Percentiles rank a stretch among this genome's conserved stretches.
phyloP scores from a whole-genome alignment of 805 yeast genomes.

The Saccharomycopsis schoenii region DNA sequence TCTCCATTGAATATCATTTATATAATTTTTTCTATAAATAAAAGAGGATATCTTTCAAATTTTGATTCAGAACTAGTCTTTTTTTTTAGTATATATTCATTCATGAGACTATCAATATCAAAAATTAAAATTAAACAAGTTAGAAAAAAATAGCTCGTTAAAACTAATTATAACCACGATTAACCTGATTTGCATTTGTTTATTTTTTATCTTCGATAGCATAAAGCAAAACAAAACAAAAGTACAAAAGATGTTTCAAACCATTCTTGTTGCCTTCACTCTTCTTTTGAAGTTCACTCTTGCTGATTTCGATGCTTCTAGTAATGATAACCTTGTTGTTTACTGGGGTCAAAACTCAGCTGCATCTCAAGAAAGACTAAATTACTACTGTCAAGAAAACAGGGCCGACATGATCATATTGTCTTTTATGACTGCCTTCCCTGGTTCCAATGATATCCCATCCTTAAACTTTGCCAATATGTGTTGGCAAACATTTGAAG shows the following conservation, averaged over 20 bases:
- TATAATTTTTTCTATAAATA: no score
- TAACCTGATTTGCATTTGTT: not conserved
- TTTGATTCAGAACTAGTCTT: not conserved
- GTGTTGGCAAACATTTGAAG: slow-evolving; percentile 19
- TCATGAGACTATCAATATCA: no score
- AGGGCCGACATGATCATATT: slow-evolving; percentile 35
- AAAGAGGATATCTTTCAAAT: no score
- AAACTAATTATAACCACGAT: no score
- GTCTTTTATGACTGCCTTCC: slow-evolving; percentile 31
- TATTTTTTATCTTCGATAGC: not conserved
- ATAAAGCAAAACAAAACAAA: not conserved
- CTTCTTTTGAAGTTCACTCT: not conserved
- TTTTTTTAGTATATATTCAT: no score
- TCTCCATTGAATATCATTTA: no score
- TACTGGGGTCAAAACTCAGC: slow-evolving; percentile 68
- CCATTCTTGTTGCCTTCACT: slow-evolving; percentile 13
- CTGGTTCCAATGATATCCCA: slow-evolving; percentile 23
- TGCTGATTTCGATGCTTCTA: slow-evolving; percentile 23
- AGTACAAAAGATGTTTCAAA: slow-evolving; percentile 10
- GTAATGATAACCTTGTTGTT: slow-evolving; percentile 42
- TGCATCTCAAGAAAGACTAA: slow-evolving; percentile 35
- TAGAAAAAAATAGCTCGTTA: no score
- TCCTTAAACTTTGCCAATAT: slow-evolving; percentile 38
- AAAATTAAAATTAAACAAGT: no score
- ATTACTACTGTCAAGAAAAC: slow-evolving; percentile 42